Evolutionary conservation across 1,139 yeast species (phyloP), one percentile per base, ranked within the genome.

Genomic region (Geotrichum cucujoidarum): DNA sequence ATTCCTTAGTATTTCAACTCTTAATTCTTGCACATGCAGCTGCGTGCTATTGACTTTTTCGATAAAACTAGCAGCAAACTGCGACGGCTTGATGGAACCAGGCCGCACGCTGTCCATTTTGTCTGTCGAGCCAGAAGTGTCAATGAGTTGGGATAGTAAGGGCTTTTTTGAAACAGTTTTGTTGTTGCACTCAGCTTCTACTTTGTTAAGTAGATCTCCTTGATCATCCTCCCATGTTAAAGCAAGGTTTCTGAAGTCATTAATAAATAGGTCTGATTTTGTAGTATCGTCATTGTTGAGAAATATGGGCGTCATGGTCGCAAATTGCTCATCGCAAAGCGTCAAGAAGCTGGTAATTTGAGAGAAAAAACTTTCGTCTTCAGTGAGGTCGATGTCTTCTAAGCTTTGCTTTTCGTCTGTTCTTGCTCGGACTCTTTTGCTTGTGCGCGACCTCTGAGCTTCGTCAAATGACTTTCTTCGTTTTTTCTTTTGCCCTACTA

Each of bases 21-120:
- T 72, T 0, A 77, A 64, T 44, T 77, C 78, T 40, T 71, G 72
- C 32, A 74, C 70, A 58, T 79, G 81, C 24, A 64, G 60, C 4
- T 58, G 56, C 1, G 66, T 52, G 1, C 50, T 48, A 47, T 72
- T 72, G 8, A 76, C 51, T 0, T 53, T 47, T 1, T 58, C 41
- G 11, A 78, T 54, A 42, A 74, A 67, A 4, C 56, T 51, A 4
- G 55, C 56, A 1, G 74, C 57, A 2, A 55, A 48, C 27, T 58
- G 60, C 4, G 61, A 43, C 4, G 57, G 43, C 0, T 52, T 46
- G 11, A 18, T 50, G 42, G 53, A 53, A 16, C 10, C 21, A 17
- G 50, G 57, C 30, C 52, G 54, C 54, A 36, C 57, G 43, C 30
- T 56, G 40, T 54, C 70, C 59, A 42, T 54, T 30, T 51, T 53